phyloP scores from a whole-genome alignment of 2,329 filamentous ascomycete species.

The Epichloe typhina region DNA sequence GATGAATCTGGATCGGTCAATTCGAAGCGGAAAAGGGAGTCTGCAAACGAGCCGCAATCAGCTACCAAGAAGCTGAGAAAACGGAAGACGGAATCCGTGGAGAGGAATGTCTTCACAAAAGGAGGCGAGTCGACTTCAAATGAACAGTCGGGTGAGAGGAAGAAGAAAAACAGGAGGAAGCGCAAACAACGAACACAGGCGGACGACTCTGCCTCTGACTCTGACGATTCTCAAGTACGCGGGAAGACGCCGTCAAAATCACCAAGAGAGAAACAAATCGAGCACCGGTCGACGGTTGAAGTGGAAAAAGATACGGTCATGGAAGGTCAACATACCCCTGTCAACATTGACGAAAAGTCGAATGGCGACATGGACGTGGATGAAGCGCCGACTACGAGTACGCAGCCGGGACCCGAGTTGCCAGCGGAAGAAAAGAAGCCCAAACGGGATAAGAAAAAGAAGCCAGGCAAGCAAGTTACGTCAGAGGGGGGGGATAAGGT shows the following conservation, averaged over 20 bases:
- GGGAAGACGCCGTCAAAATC: not conserved
- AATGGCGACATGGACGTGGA: slow-evolving; percentile 1
- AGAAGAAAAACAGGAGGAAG: slow-evolving; percentile 23
- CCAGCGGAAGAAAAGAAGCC: not conserved
- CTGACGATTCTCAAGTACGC: slow-evolving; percentile 9
- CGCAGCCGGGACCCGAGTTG: not conserved
- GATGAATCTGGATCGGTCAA: slow-evolving; percentile 14
- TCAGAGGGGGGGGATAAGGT: slow-evolving; percentile 11
- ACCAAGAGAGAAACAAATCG: not conserved
- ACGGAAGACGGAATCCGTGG: slow-evolving; percentile 1
- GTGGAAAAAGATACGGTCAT: not conserved
- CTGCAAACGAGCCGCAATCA: slow-evolving; percentile 16
- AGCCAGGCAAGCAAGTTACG: slow-evolving; percentile 11
- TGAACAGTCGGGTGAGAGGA: slow-evolving; percentile 3
- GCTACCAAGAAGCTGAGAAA: slow-evolving; percentile 23
- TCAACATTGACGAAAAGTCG: not conserved
- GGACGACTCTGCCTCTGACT: slow-evolving; percentile 7
- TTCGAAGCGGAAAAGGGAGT: slow-evolving; percentile 25
- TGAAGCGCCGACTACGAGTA: not conserved
- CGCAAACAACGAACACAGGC: slow-evolving; percentile 20
- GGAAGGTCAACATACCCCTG: not conserved
- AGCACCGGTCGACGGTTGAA: not conserved
- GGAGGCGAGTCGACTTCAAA: not conserved
- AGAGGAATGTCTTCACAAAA: slow-evolving; percentile 8
- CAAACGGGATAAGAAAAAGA: slow-evolving; percentile 15